phyloP scores from a whole-genome alignment of 257 asterid genomes.

The Solanum dulcamara region DNA sequence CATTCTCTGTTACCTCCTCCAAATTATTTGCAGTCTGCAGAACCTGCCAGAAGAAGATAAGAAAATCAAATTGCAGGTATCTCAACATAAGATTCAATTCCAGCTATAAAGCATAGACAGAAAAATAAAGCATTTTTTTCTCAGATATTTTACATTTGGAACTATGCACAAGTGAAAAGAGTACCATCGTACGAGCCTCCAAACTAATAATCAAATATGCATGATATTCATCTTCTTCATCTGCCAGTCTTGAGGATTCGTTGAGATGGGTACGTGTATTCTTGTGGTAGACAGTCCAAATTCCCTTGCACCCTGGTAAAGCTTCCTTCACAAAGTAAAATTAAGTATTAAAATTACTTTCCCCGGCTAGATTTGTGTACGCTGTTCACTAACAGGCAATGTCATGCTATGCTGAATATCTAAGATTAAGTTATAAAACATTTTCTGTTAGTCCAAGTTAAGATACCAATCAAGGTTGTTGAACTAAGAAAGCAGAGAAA shows the following conservation, averaged over 20 bases:
- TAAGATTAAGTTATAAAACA: not conserved
- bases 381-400: not conserved
- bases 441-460: not conserved
- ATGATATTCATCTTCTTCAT: conserved; percentile 95
- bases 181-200: conserved; percentile 95
- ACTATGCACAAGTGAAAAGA: not conserved
- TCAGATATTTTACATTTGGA: not conserved
- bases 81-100: not conserved
- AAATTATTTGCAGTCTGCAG: conserved; percentile 90
- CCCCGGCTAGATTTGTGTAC: not conserved
- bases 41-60: conserved; percentile 37
- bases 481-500: not conserved
- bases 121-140: not conserved
- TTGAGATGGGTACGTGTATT: conserved; percentile 40
- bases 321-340: conserved; percentile 48
- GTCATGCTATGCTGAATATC: not conserved
- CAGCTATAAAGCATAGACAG: not conserved
- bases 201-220: conserved; percentile 91
- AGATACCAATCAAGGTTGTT: not conserved
- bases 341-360: not conserved
- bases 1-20: conserved; percentile 99
- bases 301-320: conserved; percentile 93
- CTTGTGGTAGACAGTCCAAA: conserved; percentile 98
- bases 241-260: conserved; percentile 57
- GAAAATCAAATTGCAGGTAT: not conserved